Base-by-base conservation (phyloP, 2,329 filamentous ascomycete genomes). In the Sarocladiaceae sp. region DNA sequence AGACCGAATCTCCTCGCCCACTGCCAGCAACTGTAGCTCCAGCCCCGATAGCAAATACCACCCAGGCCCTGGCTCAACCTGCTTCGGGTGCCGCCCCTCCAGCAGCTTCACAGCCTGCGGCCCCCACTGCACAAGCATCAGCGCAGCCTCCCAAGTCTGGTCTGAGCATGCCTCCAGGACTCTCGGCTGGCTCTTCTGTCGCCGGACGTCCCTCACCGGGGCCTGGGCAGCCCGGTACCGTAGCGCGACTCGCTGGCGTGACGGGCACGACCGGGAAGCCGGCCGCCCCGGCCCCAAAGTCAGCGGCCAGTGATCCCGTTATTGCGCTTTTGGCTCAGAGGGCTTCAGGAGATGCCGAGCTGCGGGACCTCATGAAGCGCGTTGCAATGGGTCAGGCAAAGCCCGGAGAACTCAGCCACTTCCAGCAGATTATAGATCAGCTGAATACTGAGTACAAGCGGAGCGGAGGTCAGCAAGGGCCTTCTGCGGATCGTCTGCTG, bases 281-380 rank as follows among this genome's bases (percentile, higher is more conserved):
- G 11, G 35, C 56, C 7, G 39, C 56, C 3, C 51, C 36, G 10
- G 53, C 56, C 2, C 51, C 59, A 7, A 65, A 64, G 51, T 59
- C 66, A 3, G 59, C 61, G 8, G 55, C 69, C n/a, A 70, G 74
- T 22, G 89, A 93, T 62, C 88, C 88, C 0, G 90, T 94, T 39
- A 93, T 94, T 52, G 85, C 90, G 49, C 83, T 88, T 57, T 72
- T 94, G 23, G 89, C 89, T 0, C 86, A 89, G 60, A 82, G 83
- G 57, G 89, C 89, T 6, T 87, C 86, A 0, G 83, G 81, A 23
- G 87, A 94, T 62, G 78, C 83, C 0, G 78, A 86, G 52, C 72
- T 94, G 10, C 85, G 90, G 53, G 83, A 87, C 31, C 73, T 94
- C 0, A 94, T 94, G 89, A 90, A 90, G 65, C 82, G 88, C 51